A percentile compares a stretch with the other conserved stretches of the same genome.
phyloP scores from a whole-genome alignment of 805 yeast species.

The Saturnispora saitoi region DNA sequence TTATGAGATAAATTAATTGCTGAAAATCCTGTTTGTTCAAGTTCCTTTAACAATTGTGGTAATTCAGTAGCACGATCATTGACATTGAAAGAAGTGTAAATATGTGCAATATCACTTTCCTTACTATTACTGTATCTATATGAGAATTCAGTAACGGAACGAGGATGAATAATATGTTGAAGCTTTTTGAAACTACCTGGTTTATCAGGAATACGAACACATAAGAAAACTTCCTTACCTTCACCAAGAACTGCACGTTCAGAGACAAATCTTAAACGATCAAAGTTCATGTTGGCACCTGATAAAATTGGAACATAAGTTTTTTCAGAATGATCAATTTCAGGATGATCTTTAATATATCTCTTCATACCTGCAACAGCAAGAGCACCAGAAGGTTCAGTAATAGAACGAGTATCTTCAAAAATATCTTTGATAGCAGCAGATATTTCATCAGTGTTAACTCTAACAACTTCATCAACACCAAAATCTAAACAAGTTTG shows the following conservation, averaged over 20 bases:
- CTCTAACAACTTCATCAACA: constrained; percentile 74
- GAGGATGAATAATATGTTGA: constrained; percentile 72
- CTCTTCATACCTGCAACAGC: constrained; percentile 91
- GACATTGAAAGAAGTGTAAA: constrained; percentile 84
- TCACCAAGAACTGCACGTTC: constrained; percentile 99
- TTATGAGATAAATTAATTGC: constrained; percentile 85
- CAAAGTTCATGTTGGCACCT: constrained; percentile 98
- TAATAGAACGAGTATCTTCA: constrained; percentile 87
- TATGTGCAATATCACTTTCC: constrained; percentile 47
- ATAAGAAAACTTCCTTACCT: constrained; percentile 89
- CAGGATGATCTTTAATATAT: constrained; percentile 61
- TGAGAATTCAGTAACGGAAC: constrained; percentile 89
- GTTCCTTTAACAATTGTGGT: constrained; percentile 46
- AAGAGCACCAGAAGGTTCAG: constrained; percentile 97
- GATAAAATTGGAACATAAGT: constrained; percentile 80
- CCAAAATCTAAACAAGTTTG: constrained; percentile 57
- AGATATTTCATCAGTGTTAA: constrained; percentile 66
- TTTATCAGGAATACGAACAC: constrained; percentile 81
- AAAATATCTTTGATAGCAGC: constrained; percentile 97
- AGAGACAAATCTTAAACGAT: constrained; percentile 87
- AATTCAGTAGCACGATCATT: constrained; percentile 69
- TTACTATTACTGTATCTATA: constrained; percentile 58
- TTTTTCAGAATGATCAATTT: constrained; percentile 57
- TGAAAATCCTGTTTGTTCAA: constrained; percentile 56
- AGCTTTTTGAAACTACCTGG: constrained; percentile 85